A percentile compares a stretch with the other conserved stretches of the same genome.
phyloP scores from a whole-genome alignment of 1,284 basidiomycete species.

The Peniophora sp. region DNA sequence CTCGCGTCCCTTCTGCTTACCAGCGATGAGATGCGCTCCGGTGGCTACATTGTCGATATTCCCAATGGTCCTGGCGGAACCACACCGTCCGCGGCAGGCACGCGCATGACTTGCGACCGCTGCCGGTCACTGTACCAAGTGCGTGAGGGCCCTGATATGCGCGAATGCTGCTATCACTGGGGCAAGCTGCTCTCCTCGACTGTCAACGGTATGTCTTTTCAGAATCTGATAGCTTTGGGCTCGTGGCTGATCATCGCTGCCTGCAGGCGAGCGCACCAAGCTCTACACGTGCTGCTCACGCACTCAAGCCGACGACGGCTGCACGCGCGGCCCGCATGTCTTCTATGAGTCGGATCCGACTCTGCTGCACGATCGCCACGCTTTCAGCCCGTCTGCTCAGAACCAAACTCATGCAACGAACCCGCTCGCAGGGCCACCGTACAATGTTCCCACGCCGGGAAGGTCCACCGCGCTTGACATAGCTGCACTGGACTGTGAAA shows the following conservation, averaged over 20 bases:
- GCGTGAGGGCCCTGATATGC: conserved; percentile 39
- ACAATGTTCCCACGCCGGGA: too few relatives aligned
- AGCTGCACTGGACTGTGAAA: conserved; percentile 85
- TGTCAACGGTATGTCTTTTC: conserved; percentile 44
- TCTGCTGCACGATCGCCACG: conserved; percentile 65
- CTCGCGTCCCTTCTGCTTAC: conserved; percentile 57
- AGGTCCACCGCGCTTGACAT: conserved; percentile 52
- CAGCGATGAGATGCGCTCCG: conserved; percentile 49
- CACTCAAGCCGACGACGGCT: conserved; percentile 50
- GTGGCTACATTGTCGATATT: conserved; percentile 67
- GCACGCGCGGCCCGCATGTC: conserved; percentile 63
- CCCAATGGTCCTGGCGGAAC: conserved; percentile 56
- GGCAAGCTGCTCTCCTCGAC: conserved; percentile 57
- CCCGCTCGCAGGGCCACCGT: neutral
- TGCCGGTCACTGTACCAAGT: conserved; percentile 51
- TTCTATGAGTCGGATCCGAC: conserved; percentile 70
- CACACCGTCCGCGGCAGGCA: conserved; percentile 60
- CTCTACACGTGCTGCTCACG: conserved; percentile 64
- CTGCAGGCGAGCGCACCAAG: conserved; percentile 55
- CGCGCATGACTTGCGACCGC: conserved; percentile 67
- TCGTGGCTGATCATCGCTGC: neutral
- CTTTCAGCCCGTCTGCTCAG: conserved; percentile 52
- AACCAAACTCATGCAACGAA: conserved; percentile 8
- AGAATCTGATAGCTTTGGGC: conserved; percentile 1
- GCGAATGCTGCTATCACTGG: conserved; percentile 79